phyloP scores from a whole-genome alignment of 176 grass and related monocot genomes.

The Oryza officinalis region DNA sequence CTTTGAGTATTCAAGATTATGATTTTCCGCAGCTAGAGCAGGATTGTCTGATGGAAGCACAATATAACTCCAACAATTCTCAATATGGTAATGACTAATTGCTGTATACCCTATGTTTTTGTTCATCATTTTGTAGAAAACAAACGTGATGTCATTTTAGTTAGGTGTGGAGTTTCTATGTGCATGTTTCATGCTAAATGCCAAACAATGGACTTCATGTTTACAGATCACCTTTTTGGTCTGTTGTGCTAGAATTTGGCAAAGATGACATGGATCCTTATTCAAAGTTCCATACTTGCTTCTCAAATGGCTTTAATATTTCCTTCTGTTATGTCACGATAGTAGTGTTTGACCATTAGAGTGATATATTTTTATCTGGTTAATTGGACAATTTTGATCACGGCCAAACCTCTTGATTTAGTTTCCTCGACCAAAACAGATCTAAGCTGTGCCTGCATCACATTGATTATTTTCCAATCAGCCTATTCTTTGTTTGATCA shows the following conservation, averaged over 20 bases:
- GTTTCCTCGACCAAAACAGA: slow-evolving; percentile 6
- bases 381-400: background rate
- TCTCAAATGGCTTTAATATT: background rate
- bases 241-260: background rate
- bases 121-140: background rate
- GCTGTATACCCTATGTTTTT: background rate
- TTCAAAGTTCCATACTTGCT: background rate
- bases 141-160: background rate
- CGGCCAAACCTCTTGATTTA: background rate
- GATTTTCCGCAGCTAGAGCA: slow-evolving; percentile 13
- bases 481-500: background rate
- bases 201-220: slow-evolving; percentile 12
- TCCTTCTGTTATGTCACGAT: background rate
- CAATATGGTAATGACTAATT: slow-evolving; percentile 46
- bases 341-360: background rate
- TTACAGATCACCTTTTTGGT: background rate
- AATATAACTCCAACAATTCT: slow-evolving; percentile 34
- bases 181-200: background rate
- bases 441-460: background rate
- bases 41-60: slow-evolving; percentile 51
- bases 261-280: background rate
- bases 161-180: background rate
- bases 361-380: background rate
- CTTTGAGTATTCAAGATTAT: slow-evolving; percentile 52
- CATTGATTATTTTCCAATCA: background rate